Evolutionary conservation across 768 basidiomycete species (phyloP), one percentile per base, ranked within the genome.

Genomic region (Russula ochroleuca): DNA sequence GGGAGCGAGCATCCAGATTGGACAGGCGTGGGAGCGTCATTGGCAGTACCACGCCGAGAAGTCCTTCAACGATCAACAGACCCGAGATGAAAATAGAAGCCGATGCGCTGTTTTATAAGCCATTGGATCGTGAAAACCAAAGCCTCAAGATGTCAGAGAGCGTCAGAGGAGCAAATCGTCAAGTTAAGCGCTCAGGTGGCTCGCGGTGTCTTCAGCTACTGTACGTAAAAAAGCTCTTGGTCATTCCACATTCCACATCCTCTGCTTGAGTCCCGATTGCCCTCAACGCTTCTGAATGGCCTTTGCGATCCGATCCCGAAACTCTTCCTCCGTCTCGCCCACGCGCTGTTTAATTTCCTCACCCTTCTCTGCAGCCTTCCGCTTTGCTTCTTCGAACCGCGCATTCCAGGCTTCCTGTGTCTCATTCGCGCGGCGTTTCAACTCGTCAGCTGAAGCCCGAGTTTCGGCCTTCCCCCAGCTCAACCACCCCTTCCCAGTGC

Each of bases 261-360:
- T 23, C 33, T 25, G 4, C 35, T 19, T 3, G 23, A 17, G 37
- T n/a, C 19, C 28, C 9, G 15, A 10, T n/a, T 15, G 9, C 47
- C 31, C 31, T 66, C 51, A 66, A 57, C 35, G 52, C 37, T 40
- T 43, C 52, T 51, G 45, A 48, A 67, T 52, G 31, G 59, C 63
- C 41, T 65, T 59, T 25, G 54, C 63, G 28, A 67, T 65, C 54
- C 66, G 49, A 13, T 50, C 43, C 13, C 49, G 52, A 35, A 60
- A 67, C 13, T 67, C 54, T 55, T 67, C 66, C 59, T 67, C 66
- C 28, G 63, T 65, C 63, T 67, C 66, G 14, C 19, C 55, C 41
- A 40, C 59, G 25, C 64, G 59, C 31, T 49, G 63, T 43, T 45
- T 53, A 14, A 67, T 55, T 13, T 67, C 63, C 55, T 67, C 66